A percentile compares a stretch with the other conserved stretches of the same genome.
These are phyloP conservation scores for Lactifluus subvellereus DNA, from an alignment of 768 basidiomycete genomes.

Conservation along the genomic window DNA sequence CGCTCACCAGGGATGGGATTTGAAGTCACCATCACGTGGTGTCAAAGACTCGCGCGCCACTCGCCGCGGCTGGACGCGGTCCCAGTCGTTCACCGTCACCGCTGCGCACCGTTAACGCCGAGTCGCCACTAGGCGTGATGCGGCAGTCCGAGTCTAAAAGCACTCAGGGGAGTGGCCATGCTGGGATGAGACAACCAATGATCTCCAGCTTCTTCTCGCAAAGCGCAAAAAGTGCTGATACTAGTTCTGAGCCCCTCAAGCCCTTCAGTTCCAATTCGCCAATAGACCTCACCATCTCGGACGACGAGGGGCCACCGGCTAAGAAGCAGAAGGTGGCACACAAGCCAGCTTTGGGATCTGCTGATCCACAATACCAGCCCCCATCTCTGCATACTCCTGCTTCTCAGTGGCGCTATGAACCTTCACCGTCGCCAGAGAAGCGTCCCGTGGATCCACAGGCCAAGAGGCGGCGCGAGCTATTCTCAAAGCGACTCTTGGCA, in stretches of 20 bases:
- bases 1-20: no score
- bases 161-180: not conserved
- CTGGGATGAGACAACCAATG: slow-evolving; percentile 22
- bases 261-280: slow-evolving; percentile 10
- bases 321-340: slow-evolving; percentile 19
- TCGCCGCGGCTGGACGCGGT: not conserved
- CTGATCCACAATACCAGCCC: not conserved
- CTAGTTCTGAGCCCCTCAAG: not conserved
- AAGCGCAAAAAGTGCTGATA: not conserved
- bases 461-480: slow-evolving; percentile 15
- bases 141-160: not conserved
- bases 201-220: slow-evolving; percentile 21
- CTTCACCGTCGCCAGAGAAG: slow-evolving; percentile 17
- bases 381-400: not conserved
- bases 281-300: slow-evolving; percentile 23
- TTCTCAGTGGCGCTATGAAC: slow-evolving; percentile 20
- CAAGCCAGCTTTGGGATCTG: not conserved
- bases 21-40: not conserved
- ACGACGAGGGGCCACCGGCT: slow-evolving; percentile 12
- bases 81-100: not conserved
- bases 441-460: slow-evolving; percentile 4
- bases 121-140: not conserved
- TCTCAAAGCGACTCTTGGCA: slow-evolving; percentile 17
- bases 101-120: no score
- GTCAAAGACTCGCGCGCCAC: not conserved